Evolutionary conservation across 257 asterid species (phyloP).

Genomic region (Fraxinus anomala): DNA sequence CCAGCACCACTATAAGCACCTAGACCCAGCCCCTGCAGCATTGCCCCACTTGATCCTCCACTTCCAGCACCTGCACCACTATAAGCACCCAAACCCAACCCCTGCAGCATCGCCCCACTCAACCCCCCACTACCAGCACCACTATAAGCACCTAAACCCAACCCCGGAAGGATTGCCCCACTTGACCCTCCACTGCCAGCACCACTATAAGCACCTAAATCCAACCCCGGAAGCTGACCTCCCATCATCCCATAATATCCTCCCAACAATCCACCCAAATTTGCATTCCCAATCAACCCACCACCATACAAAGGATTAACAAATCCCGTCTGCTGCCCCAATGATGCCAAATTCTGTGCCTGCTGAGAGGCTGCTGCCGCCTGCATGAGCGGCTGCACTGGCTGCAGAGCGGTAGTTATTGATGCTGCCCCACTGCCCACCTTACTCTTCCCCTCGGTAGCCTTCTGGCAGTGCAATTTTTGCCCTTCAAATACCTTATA

Average conservation of each 20-base stretch:
- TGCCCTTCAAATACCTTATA: constrained; percentile 72
- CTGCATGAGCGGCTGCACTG: constrained; percentile 59
- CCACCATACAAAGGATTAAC: constrained; percentile 54
- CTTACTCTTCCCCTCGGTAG: constrained; percentile 58
- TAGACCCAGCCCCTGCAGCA: constrained; percentile 27
- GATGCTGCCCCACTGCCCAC: constrained; percentile 69
- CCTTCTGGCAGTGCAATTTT: constrained; percentile 72
- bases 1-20: constrained; percentile 31
- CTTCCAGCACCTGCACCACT: constrained; percentile 16
- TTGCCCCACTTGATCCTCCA: constrained; percentile 42
- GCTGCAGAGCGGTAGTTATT: constrained; percentile 68
- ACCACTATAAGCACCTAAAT: constrained; percentile 46
- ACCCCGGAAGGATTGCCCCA: constrained; percentile 36
- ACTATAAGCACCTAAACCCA: constrained; percentile 27
- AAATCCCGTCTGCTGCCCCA: constrained; percentile 56
- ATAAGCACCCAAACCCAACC: constrained; percentile 24
- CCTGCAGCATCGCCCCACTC: constrained; percentile 38
- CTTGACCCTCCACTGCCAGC: constrained; percentile 38
- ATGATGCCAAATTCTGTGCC: constrained; percentile 56
- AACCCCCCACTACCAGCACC: constrained; percentile 35
- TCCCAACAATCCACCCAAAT: constrained; percentile 53
- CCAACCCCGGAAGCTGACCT: constrained; percentile 38
- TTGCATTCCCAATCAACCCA: constrained; percentile 46
- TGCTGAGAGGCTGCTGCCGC: constrained; percentile 58
- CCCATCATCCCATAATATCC: constrained; percentile 65